Base-by-base conservation (phyloP, 2,329 filamentous ascomycete species). In the Tolypocladium capitatum region DNA sequence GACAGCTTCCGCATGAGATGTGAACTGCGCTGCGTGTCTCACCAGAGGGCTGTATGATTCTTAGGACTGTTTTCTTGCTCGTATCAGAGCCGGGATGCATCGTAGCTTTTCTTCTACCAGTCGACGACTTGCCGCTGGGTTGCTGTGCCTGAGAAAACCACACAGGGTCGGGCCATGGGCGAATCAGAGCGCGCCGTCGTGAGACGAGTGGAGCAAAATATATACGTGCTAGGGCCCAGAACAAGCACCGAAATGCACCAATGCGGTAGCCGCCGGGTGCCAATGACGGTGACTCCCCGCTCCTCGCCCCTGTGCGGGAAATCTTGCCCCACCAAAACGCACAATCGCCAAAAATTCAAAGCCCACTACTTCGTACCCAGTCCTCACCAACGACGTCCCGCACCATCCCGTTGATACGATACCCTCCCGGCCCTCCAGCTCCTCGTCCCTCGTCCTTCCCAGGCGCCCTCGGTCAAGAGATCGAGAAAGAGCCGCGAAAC, bases 281-380 rank as follows among this genome's bases (percentile, higher is more conserved):
- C 35, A 40, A 42, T 7, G 4, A 10, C 14, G 27, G 16, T 38
- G 41, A 45, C 41, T 32, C 46, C 45, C 44, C 48, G 42, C 49
- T 43, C 40, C 48, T 45, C 42, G 45, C 42, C 43, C 51, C 52
- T 52, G 46, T 44, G 38, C 51, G 48, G 52, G 43, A 32, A 49
- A 48, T 51, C 38, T 47, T 60, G 63, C 65, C 66, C 66, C 66
- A 67, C 66, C 65, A 66, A 67, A 67, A 67, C 66, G 66, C 66
- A 68, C 66, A 68, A 68, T 64, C 64, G 60, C 64, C 66, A 67
- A 68, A 68, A 68, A 59, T 68, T 68, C 63, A 59, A 63, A 56
- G 49, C 49, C 55, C 53, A 59, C 61, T 56, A 10, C 55, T n/a
- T n/a, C n/a, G n/a, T n/a, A n/a, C 60, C 58, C 58, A 55, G 46